Conservation (phyloP, 2,329 filamentous ascomycete species). For the Coleophoma crateriformis region DNA sequence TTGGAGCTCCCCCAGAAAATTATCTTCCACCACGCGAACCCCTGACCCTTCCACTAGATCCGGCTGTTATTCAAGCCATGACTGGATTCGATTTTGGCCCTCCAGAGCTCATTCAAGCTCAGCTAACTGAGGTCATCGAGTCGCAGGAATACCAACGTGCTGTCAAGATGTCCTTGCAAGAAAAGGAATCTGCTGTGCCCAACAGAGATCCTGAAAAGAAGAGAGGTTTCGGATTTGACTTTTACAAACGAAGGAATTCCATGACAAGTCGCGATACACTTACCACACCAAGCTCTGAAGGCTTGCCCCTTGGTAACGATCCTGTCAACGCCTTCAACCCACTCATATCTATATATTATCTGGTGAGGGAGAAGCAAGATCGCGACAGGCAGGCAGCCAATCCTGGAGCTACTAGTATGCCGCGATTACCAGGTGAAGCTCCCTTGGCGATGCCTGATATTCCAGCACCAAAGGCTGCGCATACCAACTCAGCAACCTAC, state of each 20-base stretch:
- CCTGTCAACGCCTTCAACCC: conserved; percentile 92
- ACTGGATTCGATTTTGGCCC: conserved; percentile 96
- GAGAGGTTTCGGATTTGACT: conserved; percentile 85
- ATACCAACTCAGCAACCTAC: conserved; percentile 80
- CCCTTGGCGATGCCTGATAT: conserved; percentile 65
- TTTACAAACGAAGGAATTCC: conserved; percentile 92
- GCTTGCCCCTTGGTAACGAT: conserved; percentile 74
- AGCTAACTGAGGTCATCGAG: conserved; percentile 81
- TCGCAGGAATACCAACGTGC: conserved; percentile 92
- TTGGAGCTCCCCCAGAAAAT: conserved; percentile 80
- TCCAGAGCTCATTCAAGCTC: conserved; percentile 73
- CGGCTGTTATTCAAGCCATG: conserved; percentile 84
- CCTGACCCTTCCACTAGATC: conserved; percentile 76
- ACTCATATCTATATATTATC: conserved; percentile 87
- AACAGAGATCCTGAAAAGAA: conserved; percentile 69
- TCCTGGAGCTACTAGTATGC: conserved; percentile 52
- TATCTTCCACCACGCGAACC: conserved; percentile 80
- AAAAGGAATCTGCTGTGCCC: conserved; percentile 50
- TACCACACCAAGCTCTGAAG: conserved; percentile 77
- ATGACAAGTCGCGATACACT: conserved; percentile 84
- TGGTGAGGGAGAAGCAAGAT: conserved; percentile 92
- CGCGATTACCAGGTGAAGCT: conserved; percentile 46
- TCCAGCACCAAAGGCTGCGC: conserved; percentile 74
- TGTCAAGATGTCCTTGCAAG: conserved; percentile 64
- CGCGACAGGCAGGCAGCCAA: conserved; percentile 59